Conservation (phyloP, 2,329 filamentous ascomycete species). For the Neopestalotiopsis rosae region DNA sequence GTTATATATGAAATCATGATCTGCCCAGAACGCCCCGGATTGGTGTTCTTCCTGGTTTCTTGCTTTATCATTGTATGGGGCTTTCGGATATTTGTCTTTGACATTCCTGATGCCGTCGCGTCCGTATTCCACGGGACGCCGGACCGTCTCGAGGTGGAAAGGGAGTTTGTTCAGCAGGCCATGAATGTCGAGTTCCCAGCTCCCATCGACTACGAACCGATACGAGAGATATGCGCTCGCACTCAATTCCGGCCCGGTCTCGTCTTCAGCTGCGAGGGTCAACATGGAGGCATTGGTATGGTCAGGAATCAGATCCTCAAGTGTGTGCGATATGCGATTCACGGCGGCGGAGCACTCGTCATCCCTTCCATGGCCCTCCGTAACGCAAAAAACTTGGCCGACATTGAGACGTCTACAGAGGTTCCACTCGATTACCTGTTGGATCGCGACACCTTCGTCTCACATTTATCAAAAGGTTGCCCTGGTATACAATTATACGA, state of each 20-base stretch:
- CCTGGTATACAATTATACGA: conserved; percentile 36
- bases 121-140: conserved; percentile 20
- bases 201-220: conserved; percentile 40
- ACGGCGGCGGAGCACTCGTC: conserved; percentile 41
- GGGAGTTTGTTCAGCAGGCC: conserved; percentile 30
- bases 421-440: conserved; percentile 36
- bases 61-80: conserved; percentile 22
- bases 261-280: conserved; percentile 45
- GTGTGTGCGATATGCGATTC: conserved; percentile 46
- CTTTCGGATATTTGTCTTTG: conserved; percentile 20
- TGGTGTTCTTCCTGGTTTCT: conserved; percentile 20
- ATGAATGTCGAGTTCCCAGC: conserved; percentile 40
- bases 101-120: conserved; percentile 19
- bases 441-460: conserved; percentile 33
- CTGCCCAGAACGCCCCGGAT: conserved; percentile 18
- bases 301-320: conserved; percentile 46
- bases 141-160: conserved; percentile 22
- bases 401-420: conserved; percentile 35
- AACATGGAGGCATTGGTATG: conserved; percentile 45
- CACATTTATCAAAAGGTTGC: conserved; percentile 31
- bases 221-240: conserved; percentile 38
- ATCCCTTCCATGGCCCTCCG: conserved; percentile 42
- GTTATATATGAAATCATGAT: not conserved
- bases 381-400: conserved; percentile 36
- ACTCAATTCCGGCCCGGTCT: conserved; percentile 39